Evolutionary conservation across 2,329 filamentous ascomycete genomes (phyloP).

Genomic region (Phaeosphaeriaceae sp.): DNA sequence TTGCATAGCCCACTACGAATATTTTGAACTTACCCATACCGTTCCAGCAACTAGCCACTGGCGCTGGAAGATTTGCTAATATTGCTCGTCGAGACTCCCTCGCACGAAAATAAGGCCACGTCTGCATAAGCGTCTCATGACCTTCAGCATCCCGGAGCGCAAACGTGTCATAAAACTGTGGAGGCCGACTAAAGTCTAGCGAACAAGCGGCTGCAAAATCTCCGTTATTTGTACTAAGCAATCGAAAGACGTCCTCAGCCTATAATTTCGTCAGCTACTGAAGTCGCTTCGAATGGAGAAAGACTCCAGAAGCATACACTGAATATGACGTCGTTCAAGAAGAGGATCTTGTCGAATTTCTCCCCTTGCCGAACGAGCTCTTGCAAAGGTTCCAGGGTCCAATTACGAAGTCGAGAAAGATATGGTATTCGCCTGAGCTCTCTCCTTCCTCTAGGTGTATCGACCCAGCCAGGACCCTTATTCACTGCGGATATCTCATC

Average conservation of each 20-base stretch:
- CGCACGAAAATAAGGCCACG: constrained; percentile 65
- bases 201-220: constrained; percentile 66
- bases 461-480: background rate
- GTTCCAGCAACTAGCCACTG: constrained; percentile 72
- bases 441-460: constrained; percentile 56
- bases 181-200: constrained; percentile 59
- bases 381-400: constrained; percentile 63
- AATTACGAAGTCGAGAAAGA: constrained; percentile 67
- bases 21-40: no score
- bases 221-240: constrained; percentile 64
- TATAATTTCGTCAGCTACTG: no score
- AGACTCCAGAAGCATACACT: no score
- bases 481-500: background rate
- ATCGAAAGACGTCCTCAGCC: constrained; percentile 61
- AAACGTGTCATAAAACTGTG: constrained; percentile 66
- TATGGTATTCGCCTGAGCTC: constrained; percentile 72
- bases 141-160: constrained; percentile 63
- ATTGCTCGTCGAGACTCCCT: constrained; percentile 57
- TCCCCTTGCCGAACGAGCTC: constrained; percentile 58
- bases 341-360: constrained; percentile 64
- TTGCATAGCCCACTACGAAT: no score
- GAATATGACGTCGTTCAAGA: constrained; percentile 68
- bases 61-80: constrained; percentile 50
- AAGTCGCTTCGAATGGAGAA: no score
- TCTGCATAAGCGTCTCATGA: constrained; percentile 56